Evolutionary conservation across 306 rosid species (phyloP).

Genomic region (Notholithocarpus densiflorus): DNA sequence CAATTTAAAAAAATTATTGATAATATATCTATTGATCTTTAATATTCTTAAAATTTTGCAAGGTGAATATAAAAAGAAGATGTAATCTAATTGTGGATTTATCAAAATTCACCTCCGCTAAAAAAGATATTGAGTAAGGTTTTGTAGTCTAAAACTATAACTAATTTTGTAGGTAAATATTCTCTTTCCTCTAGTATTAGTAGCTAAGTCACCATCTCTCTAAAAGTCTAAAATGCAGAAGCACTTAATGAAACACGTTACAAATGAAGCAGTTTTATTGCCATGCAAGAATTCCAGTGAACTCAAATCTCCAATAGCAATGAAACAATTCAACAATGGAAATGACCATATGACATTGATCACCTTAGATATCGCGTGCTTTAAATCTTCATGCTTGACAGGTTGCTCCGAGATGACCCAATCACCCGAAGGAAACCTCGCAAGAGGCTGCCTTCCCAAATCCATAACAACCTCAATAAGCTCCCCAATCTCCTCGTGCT

Average conservation of each 20-base stretch:
- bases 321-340: not conserved
- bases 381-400: constrained; percentile 56
- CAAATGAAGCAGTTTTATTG: not conserved
- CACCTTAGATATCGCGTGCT: constrained; percentile 88
- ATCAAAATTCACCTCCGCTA: fast-evolving
- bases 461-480: constrained; percentile 95
- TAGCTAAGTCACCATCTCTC: not conserved
- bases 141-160: fast-evolving
- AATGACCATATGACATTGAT: not conserved
- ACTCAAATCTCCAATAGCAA: not conserved
- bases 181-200: fast-evolving
- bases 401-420: constrained; percentile 75
- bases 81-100: too few species aligned
- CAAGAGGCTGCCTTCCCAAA: constrained; percentile 85
- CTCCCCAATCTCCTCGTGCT: constrained; percentile 60
- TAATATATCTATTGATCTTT: too few species aligned
- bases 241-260: not conserved
- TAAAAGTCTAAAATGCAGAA: not conserved
- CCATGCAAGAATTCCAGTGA: not conserved
- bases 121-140: too few species aligned
- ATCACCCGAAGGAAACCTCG: constrained; percentile 90
- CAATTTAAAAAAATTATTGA: too few species aligned
- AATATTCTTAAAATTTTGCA: too few species aligned
- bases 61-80: fast-evolving
- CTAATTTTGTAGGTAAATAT: fast-evolving